phyloP scores from a whole-genome alignment of 345 rosid genomes.

The Aquilaria yunnanensis region DNA sequence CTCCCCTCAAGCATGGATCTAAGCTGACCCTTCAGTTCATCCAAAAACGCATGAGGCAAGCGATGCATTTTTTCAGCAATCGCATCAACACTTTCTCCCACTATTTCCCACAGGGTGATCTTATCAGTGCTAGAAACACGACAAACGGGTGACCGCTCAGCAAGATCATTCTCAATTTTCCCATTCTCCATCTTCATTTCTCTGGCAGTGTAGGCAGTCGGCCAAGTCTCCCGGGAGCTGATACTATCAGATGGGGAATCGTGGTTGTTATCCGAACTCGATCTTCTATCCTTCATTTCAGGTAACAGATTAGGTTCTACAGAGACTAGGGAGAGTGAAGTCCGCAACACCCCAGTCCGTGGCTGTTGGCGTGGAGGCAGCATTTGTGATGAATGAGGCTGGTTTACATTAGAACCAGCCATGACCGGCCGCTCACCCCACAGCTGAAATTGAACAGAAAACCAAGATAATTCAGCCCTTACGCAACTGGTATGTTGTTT shows the following conservation, averaged over 20 bases:
- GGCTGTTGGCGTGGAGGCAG: constrained; percentile 90
- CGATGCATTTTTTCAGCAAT: constrained; percentile 64
- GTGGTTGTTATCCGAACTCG: constrained; percentile 56
- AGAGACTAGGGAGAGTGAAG: constrained; percentile 37
- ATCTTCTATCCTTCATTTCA: constrained; percentile 45
- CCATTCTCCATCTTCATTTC: constrained; percentile 60
- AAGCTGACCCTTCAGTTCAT: constrained; percentile 65
- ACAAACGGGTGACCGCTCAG: constrained; percentile 51
- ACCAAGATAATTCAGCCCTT: no score
- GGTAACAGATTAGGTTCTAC: constrained; percentile 58
- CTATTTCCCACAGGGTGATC: constrained; percentile 69
- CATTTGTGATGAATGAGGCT: constrained; percentile 59
- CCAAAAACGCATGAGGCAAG: constrained; percentile 63
- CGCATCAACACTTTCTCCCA: constrained; percentile 67
- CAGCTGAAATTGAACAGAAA: not conserved
- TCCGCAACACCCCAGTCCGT: constrained; percentile 35
- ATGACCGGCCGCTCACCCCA: constrained; percentile 32
- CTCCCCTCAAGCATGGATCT: constrained; percentile 81
- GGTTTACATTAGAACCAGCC: constrained; percentile 85
- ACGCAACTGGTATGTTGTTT: no score
- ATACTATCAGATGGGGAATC: constrained; percentile 94
- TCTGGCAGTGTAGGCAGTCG: constrained; percentile 48
- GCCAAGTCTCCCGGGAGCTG: constrained; percentile 90
- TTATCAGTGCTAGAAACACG: constrained; percentile 56
- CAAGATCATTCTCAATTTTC: constrained; percentile 54